These are phyloP conservation scores for Fistulifera pelliculosa DNA, from an alignment of 108 stramenopile genomes.

Conservation along the genomic window DNA sequence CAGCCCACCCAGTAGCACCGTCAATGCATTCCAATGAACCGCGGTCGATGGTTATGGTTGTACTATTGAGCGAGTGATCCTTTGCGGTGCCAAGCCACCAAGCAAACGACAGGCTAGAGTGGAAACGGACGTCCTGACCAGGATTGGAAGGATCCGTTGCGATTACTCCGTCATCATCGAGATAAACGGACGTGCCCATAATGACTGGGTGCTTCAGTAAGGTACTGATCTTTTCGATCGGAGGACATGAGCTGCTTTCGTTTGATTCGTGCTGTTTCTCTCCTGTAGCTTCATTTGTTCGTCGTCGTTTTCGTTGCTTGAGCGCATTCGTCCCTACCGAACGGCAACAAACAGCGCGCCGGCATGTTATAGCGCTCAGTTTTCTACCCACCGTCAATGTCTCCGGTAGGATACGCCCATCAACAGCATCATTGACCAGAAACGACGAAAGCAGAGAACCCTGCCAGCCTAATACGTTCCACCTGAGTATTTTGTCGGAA, in stretches of 20 bases:
- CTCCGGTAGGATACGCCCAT: slow-evolving; percentile 45
- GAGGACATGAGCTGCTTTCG: background rate
- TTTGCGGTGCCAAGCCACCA: slow-evolving; percentile 38
- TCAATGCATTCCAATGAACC: slow-evolving; percentile 45
- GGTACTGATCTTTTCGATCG: too few relatives aligned
- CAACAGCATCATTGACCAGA: slow-evolving; percentile 27
- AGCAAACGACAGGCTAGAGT: slow-evolving; percentile 58
- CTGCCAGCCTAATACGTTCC: slow-evolving; percentile 77
- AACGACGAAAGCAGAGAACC: slow-evolving; percentile 61
- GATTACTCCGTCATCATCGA: slow-evolving; percentile 57
- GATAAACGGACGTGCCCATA: slow-evolving; percentile 77
- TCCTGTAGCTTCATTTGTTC: background rate
- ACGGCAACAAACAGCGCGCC: slow-evolving; percentile 79
- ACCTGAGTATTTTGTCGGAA: slow-evolving; percentile 76
- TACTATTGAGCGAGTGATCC: background rate
- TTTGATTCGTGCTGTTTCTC: background rate
- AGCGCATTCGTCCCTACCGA: slow-evolving; percentile 1
- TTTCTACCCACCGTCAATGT: slow-evolving; percentile 79
- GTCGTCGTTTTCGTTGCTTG: slow-evolving; percentile 3
- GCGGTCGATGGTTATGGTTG: background rate
- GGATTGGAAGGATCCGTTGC: slow-evolving; percentile 14
- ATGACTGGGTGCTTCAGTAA: slow-evolving; percentile 62
- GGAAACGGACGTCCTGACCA: slow-evolving; percentile 77
- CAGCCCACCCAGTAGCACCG: slow-evolving; percentile 22
- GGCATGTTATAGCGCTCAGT: slow-evolving; percentile 49